Conservation (phyloP, 805 yeast genomes). For the Monosporozyma unispora region DNA sequence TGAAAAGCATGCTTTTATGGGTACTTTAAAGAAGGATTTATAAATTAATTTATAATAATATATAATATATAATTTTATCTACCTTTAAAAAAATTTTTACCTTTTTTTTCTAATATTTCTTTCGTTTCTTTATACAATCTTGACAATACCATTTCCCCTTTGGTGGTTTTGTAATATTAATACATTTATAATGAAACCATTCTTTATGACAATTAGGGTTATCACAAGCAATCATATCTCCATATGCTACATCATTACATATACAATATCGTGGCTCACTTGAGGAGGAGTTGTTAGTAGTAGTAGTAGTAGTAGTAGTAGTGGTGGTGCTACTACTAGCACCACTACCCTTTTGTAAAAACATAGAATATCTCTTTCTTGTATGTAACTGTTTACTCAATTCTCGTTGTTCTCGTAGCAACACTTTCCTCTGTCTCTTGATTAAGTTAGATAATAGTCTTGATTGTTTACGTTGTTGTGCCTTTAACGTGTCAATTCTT, state of each 20-base stretch:
- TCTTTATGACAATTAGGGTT: slow-evolving; percentile 59
- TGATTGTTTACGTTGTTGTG: background rate
- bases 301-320: background rate
- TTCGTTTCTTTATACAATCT: background rate
- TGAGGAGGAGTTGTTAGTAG: background rate
- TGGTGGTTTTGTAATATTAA: slow-evolving; percentile 54
- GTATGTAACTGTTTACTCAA: background rate
- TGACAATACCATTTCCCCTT: slow-evolving; percentile 67
- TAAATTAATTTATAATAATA: slow-evolving; percentile 26
- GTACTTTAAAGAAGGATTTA: slow-evolving; percentile 98
- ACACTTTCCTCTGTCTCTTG: background rate
- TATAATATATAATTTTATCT: slow-evolving; percentile 2
- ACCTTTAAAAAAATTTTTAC: slow-evolving; percentile 3
- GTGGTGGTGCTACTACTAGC: background rate
- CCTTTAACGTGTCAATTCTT: background rate
- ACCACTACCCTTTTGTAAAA: background rate
- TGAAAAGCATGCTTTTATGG: slow-evolving; percentile 99
- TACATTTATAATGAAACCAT: slow-evolving; percentile 79
- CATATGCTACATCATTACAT: slow-evolving; percentile 42
- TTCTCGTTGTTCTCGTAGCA: background rate
- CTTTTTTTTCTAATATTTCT: slow-evolving; percentile 4
- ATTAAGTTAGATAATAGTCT: background rate
- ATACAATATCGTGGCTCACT: slow-evolving; percentile 32
- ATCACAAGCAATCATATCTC: slow-evolving; percentile 90
- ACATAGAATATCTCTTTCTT: background rate